Percentiles rank a stretch among this genome's conserved stretches.
Evolutionary conservation across 1,284 basidiomycete species (phyloP).

Genomic region (Trametes pubescens): DNA sequence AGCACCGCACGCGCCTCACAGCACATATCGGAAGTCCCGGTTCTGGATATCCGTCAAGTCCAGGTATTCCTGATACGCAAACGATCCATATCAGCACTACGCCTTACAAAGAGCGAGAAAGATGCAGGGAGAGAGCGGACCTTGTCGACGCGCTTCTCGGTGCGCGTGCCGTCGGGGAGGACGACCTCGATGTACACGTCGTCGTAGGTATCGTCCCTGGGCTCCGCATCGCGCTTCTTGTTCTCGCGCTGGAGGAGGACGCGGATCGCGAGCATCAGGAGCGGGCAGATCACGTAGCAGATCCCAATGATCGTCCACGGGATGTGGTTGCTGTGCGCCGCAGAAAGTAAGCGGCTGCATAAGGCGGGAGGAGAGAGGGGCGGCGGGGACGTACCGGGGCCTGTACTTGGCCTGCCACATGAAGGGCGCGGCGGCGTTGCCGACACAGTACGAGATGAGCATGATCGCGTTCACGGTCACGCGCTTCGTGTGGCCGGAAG

Average conservation of each 20-base stretch:
- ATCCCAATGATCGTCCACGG: conserved; percentile 73
- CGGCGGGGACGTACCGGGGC: conserved; percentile 55
- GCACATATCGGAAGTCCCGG: conserved; percentile 44
- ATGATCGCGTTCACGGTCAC: conserved; percentile 74
- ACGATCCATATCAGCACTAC: neutral
- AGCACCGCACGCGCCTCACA: conserved; percentile 21
- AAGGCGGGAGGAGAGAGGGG: neutral
- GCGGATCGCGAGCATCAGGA: conserved; percentile 60
- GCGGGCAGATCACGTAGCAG: conserved; percentile 59
- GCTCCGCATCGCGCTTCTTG: conserved; percentile 64
- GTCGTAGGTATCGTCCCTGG: conserved; percentile 63
- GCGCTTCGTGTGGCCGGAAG: conserved; percentile 79
- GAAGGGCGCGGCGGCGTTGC: conserved; percentile 73
- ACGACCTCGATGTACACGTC: conserved; percentile 68
- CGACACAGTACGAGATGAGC: conserved; percentile 75
- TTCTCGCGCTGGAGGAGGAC: conserved; percentile 69
- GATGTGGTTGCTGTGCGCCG: conserved; percentile 56
- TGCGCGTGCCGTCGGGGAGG: conserved; percentile 55
- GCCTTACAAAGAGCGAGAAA: neutral
- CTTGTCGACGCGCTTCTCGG: conserved; percentile 68
- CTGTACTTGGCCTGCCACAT: conserved; percentile 77
- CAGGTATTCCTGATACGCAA: conserved; percentile 39
- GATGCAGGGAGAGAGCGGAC: conserved; percentile 44
- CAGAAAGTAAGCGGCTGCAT: neutral
- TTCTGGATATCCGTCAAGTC: conserved; percentile 45